These are phyloP conservation scores for Ophiorrhiza pumila DNA, from an alignment of 257 asterid species.

Conservation along the genomic window DNA sequence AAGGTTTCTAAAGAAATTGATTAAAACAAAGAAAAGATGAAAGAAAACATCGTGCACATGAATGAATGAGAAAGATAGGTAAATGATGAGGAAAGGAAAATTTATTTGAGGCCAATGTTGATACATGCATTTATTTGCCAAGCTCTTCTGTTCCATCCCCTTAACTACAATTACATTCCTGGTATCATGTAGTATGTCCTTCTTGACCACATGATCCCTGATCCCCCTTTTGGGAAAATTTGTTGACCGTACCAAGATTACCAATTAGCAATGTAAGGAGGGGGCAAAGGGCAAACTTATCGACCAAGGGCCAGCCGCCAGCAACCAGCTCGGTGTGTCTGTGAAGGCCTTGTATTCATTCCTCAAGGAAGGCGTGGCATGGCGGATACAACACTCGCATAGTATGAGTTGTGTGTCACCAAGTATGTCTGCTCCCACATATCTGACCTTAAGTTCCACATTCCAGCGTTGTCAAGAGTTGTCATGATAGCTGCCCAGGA, in stretches of 20 bases:
- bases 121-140: neutral
- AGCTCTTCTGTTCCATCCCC: slow-evolving; percentile 10
- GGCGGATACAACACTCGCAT: slow-evolving; percentile 44
- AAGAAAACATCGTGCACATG: neutral
- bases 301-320: slow-evolving; percentile 43
- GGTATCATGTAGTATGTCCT: neutral
- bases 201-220: neutral
- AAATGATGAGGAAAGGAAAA: neutral
- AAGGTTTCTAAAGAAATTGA: neutral
- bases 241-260: neutral
- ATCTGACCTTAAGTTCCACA: slow-evolving; percentile 60
- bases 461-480: slow-evolving; percentile 55
- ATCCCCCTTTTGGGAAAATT: neutral
- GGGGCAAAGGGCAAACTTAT: slow-evolving; percentile 33
- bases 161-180: neutral
- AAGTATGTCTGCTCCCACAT: slow-evolving; percentile 44
- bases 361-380: slow-evolving; percentile 43
- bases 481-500: slow-evolving; percentile 61
- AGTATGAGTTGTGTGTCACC: slow-evolving; percentile 55
- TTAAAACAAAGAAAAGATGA: neutral
- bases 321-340: slow-evolving; percentile 31
- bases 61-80: neutral
- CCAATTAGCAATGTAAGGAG: slow-evolving; percentile 26
- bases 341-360: slow-evolving; percentile 57
- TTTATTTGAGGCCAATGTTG: slow-evolving; percentile 9